Percentiles rank a stretch among this genome's conserved stretches.
These are phyloP conservation scores for Hippophae gyantsensis DNA, from an alignment of 306 rosid genomes.

Conservation along the genomic window DNA sequence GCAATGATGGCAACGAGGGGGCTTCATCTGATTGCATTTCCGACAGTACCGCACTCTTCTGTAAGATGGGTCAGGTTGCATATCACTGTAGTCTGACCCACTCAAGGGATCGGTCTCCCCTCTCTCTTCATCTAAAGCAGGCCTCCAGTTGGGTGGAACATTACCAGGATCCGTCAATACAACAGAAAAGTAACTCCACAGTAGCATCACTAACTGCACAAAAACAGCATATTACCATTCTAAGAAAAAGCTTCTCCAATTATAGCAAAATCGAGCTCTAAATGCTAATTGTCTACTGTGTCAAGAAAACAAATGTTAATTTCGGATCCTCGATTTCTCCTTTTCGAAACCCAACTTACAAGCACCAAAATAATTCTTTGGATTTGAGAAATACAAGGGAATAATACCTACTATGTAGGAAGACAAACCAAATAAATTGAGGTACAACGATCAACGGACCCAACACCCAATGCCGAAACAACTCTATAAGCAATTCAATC, in stretches of 20 bases:
- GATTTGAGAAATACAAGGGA: not conserved
- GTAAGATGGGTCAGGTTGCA: slow-evolving; percentile 41
- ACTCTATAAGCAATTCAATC: slow-evolving; percentile 2
- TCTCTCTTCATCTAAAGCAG: slow-evolving; percentile 76
- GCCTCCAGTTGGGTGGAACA: slow-evolving; percentile 93
- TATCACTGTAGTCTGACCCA: slow-evolving; percentile 41
- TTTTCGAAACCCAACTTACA: not conserved
- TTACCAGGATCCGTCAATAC: slow-evolving; percentile 92
- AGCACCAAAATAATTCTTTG: not conserved
- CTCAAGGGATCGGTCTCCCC: slow-evolving; percentile 83
- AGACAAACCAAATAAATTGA: not conserved
- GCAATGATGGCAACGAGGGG: slow-evolving; percentile 94
- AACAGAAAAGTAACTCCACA: slow-evolving; percentile 96
- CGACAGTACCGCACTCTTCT: slow-evolving; percentile 69
- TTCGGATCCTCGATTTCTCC: slow-evolving; percentile 1
- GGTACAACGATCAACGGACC: not conserved
- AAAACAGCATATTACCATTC: slow-evolving; percentile 18
- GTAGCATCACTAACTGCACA: slow-evolving; percentile 81
- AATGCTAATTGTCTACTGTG: not conserved
- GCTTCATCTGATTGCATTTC: slow-evolving; percentile 81
- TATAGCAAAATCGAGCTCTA: not conserved
- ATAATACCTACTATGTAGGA: not conserved
- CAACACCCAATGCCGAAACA: not conserved
- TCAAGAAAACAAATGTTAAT: too few species aligned
- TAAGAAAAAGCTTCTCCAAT: slow-evolving; percentile 10